Evolutionary conservation across 2,329 filamentous ascomycete genomes (phyloP).

Genomic region (Epichloe elymi): DNA sequence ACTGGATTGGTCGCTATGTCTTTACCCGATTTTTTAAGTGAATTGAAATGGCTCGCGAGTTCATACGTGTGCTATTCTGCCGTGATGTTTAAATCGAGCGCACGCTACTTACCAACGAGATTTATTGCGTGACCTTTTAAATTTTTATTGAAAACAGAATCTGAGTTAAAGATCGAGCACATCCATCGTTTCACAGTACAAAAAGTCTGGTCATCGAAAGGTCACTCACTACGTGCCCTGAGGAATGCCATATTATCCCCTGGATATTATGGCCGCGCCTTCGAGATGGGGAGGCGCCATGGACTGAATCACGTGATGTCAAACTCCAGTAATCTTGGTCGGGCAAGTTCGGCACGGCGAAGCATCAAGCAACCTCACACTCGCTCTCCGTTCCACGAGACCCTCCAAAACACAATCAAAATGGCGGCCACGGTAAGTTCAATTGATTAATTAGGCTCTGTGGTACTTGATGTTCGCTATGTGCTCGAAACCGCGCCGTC

Average conservation of each 20-base stretch:
- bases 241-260: not conserved
- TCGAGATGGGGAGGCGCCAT: not conserved
- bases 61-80: not conserved
- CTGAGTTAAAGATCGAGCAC: not conserved
- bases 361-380: conserved; percentile 33
- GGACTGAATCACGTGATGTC: conserved; percentile 19
- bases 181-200: not conserved
- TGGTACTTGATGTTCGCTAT: not conserved
- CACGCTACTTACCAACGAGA: not conserved
- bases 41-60: not conserved
- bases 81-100: not conserved
- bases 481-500: not conserved
- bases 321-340: conserved; percentile 15
- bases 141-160: not conserved
- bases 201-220: not conserved
- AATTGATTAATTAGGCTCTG: not conserved
- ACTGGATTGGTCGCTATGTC: not conserved
- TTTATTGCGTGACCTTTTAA: not conserved
- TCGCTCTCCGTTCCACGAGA: conserved; percentile 35
- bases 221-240: not conserved
- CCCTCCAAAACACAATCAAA: conserved; percentile 37
- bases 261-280: not conserved
- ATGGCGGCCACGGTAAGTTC: conserved; percentile 54
- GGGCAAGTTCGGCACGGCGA: conserved; percentile 31
- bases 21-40: not conserved